Percentiles rank a stretch among this genome's conserved stretches.
phyloP scores from a whole-genome alignment of 2,329 filamentous ascomycete genomes.

The Epichloe elymi region DNA sequence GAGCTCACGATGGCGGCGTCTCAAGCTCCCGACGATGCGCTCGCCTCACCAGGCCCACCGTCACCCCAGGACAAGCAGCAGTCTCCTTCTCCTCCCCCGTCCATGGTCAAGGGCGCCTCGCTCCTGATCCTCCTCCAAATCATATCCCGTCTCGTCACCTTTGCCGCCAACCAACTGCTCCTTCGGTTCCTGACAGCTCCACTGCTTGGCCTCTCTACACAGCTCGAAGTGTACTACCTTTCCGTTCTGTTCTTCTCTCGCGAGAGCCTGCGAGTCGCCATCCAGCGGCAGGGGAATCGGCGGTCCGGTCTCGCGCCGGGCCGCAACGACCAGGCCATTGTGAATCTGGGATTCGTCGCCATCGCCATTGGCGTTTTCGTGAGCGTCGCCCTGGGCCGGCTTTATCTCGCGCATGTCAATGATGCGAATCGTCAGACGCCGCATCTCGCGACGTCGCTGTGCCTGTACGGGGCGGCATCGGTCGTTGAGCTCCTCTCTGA shows the following conservation, averaged over 20 bases:
- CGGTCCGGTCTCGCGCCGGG: background rate
- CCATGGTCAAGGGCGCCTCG: slow-evolving; percentile 56
- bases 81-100: slow-evolving; percentile 8
- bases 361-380: slow-evolving; percentile 54
- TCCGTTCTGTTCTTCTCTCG: slow-evolving; percentile 90
- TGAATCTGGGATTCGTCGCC: slow-evolving; percentile 80
- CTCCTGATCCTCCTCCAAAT: slow-evolving; percentile 83
- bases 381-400: slow-evolving; percentile 47
- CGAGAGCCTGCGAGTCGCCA: slow-evolving; percentile 80
- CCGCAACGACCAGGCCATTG: slow-evolving; percentile 53
- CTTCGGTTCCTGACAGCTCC: slow-evolving; percentile 78
- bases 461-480: slow-evolving; percentile 43
- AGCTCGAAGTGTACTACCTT: slow-evolving; percentile 85
- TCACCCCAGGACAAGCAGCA: background rate
- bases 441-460: slow-evolving; percentile 42
- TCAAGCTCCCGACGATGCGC: background rate
- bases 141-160: slow-evolving; percentile 75
- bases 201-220: slow-evolving; percentile 72
- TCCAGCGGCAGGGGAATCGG: slow-evolving; percentile 55
- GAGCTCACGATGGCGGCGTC: background rate
- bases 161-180: slow-evolving; percentile 81
- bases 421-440: slow-evolving; percentile 42
- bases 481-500: slow-evolving; percentile 71
- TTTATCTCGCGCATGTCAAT: slow-evolving; percentile 48
- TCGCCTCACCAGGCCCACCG: background rate